These are phyloP conservation scores for Fraxinus cuspidata DNA, from an alignment of 257 asterid genomes.

Conservation along the genomic window DNA sequence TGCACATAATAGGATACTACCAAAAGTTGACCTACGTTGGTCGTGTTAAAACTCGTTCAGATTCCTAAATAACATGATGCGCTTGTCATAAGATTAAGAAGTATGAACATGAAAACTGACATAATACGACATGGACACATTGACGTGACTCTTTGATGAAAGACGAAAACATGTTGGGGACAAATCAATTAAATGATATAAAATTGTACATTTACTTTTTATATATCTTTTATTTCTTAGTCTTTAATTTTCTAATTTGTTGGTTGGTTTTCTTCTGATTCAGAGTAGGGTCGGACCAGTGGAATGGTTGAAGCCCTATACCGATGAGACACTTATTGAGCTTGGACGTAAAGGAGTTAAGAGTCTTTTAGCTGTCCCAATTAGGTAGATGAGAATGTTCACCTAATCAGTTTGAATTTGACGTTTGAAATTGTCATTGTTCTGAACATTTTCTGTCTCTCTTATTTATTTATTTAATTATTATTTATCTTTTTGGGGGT, in stretches of 20 bases:
- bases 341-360: constrained; percentile 92
- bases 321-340: constrained; percentile 89
- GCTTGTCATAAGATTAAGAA: neutral
- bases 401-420: constrained; percentile 8
- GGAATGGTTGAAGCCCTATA: constrained; percentile 97
- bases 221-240: neutral
- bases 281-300: constrained; percentile 99
- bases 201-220: neutral
- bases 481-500: neutral
- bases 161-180: too few relatives aligned
- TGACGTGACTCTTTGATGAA: neutral
- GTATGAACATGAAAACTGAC: neutral
- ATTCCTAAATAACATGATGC: neutral
- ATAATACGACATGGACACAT: neutral
- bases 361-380: constrained; percentile 97
- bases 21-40: neutral
- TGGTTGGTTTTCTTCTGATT: constrained; percentile 35
- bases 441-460: too few relatives aligned
- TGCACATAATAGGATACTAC: neutral
- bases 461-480: neutral
- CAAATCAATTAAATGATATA: neutral
- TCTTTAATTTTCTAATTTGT: constrained; percentile 4
- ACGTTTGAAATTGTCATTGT: constrained; percentile 1
- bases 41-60: too few relatives aligned
- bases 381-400: constrained; percentile 54